Conservation (phyloP, 768 basidiomycete species). For the Paxillus rubicundulus region DNA sequence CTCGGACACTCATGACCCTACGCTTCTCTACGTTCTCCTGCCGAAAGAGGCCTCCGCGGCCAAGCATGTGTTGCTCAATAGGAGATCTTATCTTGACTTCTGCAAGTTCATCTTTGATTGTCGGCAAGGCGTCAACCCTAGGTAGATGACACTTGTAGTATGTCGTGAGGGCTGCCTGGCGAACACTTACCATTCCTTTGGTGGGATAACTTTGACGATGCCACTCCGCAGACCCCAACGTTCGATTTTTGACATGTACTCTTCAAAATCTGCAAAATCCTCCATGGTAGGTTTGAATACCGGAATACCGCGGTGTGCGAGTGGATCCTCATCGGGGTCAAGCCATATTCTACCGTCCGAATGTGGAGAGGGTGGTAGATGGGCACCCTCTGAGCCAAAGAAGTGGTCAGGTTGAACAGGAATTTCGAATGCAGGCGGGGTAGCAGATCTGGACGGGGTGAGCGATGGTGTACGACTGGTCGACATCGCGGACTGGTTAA, state of each 20-base stretch:
- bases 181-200: conserved; percentile 79
- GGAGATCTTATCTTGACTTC: conserved; percentile 81
- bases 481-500: conserved; percentile 17
- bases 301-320: conserved; percentile 87
- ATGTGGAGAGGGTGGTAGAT: conserved; percentile 56
- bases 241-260: conserved; percentile 81
- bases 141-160: conserved; percentile 14
- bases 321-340: conserved; percentile 75
- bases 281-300: conserved; percentile 94
- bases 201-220: conserved; percentile 95
- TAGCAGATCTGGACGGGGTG: conserved; percentile 48
- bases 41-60: conserved; percentile 81
- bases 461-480: conserved; percentile 31
- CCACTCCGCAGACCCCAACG: conserved; percentile 90
- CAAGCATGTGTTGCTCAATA: conserved; percentile 92
- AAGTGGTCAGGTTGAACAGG: conserved; percentile 81
- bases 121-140: conserved; percentile 73
- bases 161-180: conserved; percentile 11
- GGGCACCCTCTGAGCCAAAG: conserved; percentile 53
- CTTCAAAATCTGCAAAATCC: conserved; percentile 91
- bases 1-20: conserved; percentile 76
- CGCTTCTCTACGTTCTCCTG: conserved; percentile 91
- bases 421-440: conserved; percentile 39
- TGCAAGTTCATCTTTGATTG: conserved; percentile 66
- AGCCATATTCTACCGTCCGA: conserved; percentile 66